Percentiles rank a stretch among this genome's conserved stretches.
These are phyloP conservation scores for Gymnopilus dilepis DNA, from an alignment of 768 basidiomycete genomes.

Conservation along the genomic window DNA sequence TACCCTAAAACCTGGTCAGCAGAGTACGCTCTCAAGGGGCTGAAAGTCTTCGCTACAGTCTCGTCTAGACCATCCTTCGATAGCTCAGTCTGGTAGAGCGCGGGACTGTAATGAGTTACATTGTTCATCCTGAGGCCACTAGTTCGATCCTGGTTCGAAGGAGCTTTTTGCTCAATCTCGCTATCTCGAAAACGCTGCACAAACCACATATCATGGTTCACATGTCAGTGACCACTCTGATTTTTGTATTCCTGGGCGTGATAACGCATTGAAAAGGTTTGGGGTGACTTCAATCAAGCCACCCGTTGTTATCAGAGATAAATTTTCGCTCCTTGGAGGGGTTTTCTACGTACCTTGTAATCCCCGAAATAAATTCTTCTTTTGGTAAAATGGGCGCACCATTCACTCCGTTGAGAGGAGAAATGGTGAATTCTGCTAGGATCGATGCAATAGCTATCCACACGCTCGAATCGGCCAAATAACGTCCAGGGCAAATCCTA, in stretches of 20 bases:
- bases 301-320: too few relatives aligned
- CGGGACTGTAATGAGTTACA: slow-evolving; percentile 14
- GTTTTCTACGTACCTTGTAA: slow-evolving; percentile 33
- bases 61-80: too few relatives aligned
- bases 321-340: neutral
- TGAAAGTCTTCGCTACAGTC: too few relatives aligned
- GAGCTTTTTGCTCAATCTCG: slow-evolving; percentile 8
- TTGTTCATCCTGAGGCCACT: slow-evolving; percentile 10
- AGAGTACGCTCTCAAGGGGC: too few relatives aligned
- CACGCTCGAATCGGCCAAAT: slow-evolving; percentile 47
- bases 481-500: slow-evolving; percentile 44
- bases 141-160: slow-evolving; percentile 17
- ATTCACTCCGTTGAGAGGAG: slow-evolving; percentile 17
- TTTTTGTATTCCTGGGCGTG: slow-evolving; percentile 22
- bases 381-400: slow-evolving; percentile 36
- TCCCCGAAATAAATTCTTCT: slow-evolving; percentile 35
- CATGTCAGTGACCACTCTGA: neutral
- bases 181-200: too few relatives aligned
- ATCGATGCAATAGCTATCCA: slow-evolving; percentile 35
- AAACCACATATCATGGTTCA: too few relatives aligned
- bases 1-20: too few relatives aligned
- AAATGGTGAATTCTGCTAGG: slow-evolving; percentile 35
- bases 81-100: slow-evolving; percentile 19
- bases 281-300: slow-evolving; percentile 30
- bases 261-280: slow-evolving; percentile 33